Conservation (phyloP, 331 rosid genomes). For the Erythrophleum ivorense region DNA sequence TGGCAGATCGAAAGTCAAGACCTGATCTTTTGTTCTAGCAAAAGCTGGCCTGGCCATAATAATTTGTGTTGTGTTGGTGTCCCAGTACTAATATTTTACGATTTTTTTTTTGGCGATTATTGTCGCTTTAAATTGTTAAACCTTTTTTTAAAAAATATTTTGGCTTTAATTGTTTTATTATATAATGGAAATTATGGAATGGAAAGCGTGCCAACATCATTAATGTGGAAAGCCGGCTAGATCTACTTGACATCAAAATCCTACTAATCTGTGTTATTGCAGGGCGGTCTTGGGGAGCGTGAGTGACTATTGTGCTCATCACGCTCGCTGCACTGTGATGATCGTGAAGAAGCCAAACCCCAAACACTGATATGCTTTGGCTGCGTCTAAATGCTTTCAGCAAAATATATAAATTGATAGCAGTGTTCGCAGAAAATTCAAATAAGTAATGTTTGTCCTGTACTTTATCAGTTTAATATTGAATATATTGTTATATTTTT, state of each 20-base stretch:
- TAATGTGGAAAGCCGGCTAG: neutral
- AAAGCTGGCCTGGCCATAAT: neutral
- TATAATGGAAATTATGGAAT: no score
- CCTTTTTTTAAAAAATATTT: neutral
- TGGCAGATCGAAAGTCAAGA: neutral
- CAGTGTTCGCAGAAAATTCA: neutral
- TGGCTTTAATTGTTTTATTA: neutral
- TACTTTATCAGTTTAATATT: neutral
- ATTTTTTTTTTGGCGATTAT: no score
- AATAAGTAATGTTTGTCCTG: conserved; percentile 11
- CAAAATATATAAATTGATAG: neutral
- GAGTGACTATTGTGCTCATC: conserved; percentile 80
- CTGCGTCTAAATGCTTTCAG: neutral
- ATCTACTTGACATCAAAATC: neutral
- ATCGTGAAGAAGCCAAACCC: conserved; percentile 75
- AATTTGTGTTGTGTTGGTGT: neutral
- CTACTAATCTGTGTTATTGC: neutral
- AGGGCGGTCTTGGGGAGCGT: conserved; percentile 70
- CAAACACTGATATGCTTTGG: neutral
- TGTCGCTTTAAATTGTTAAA: neutral
- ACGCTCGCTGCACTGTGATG: conserved; percentile 74
- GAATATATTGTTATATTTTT: neutral
- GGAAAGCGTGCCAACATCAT: neutral
- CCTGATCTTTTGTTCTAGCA: neutral
- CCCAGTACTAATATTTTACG: no score